These are phyloP conservation scores for Gilbertella persicaria DNA, from an alignment of 371 early-diverging fungal species.

Conservation along the genomic window DNA sequence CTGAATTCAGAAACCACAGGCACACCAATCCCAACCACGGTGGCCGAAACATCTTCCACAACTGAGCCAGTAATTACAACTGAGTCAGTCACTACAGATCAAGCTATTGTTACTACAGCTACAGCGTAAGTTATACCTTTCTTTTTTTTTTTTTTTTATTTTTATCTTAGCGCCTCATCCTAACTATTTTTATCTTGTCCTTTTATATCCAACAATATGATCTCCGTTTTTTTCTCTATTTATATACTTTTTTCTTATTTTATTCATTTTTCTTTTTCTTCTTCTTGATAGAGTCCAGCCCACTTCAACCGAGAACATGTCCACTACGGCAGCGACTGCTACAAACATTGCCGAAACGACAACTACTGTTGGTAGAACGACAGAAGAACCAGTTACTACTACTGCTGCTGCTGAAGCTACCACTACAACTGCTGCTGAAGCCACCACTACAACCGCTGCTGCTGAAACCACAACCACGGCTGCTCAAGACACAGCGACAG, in stretches of 20 bases:
- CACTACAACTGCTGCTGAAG: background rate
- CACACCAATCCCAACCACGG: no score
- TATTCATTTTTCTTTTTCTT: slow-evolving; percentile 2
- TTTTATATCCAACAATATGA: no score
- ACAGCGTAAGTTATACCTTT: slow-evolving; percentile 8
- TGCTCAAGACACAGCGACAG: background rate
- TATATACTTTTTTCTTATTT: slow-evolving; percentile 11
- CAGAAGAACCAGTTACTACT: background rate
- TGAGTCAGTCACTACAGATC: no score
- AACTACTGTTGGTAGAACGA: no score
- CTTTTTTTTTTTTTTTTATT: no score
- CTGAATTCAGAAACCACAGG: no score
- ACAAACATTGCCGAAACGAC: no score
- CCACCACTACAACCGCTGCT: background rate
- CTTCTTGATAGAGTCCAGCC: no score
- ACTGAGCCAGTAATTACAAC: no score
- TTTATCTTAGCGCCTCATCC: no score
- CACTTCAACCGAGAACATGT: slow-evolving; percentile 13
- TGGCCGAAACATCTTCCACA: no score
- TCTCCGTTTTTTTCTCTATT: slow-evolving; percentile 23
- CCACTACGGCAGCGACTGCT: slow-evolving; percentile 3
- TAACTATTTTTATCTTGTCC: slow-evolving; percentile 13
- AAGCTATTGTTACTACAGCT: no score
- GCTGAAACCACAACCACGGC: slow-evolving; percentile 1
- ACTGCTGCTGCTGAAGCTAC: background rate